Percentiles rank a stretch among this genome's conserved stretches.
phyloP scores from a whole-genome alignment of 2,329 filamentous ascomycete species.

The Cadophora sp. region DNA sequence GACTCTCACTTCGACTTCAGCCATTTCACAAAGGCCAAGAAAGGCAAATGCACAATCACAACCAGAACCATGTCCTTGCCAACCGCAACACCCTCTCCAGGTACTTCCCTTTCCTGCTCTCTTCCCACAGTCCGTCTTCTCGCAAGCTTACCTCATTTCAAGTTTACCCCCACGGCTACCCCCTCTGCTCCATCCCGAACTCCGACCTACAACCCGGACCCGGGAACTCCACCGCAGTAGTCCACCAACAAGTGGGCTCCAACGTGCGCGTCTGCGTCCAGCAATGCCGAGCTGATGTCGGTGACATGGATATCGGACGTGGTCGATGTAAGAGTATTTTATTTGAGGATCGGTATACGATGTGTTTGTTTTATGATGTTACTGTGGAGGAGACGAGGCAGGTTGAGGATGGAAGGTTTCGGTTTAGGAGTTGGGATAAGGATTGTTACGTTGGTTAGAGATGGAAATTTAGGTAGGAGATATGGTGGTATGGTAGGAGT shows the following conservation, averaged over 20 bases:
- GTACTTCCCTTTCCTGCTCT: slow-evolving; percentile 7
- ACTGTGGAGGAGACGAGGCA: slow-evolving; percentile 30
- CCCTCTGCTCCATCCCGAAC: slow-evolving; percentile 29
- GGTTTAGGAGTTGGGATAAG: slow-evolving; percentile 29
- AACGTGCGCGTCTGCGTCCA: slow-evolving; percentile 23
- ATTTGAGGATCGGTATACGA: slow-evolving; percentile 21
- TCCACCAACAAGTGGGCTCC: slow-evolving; percentile 21
- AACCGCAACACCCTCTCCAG: slow-evolving; percentile 14
- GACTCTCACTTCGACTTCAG: background rate
- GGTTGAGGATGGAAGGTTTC: slow-evolving; percentile 1
- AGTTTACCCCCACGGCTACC: slow-evolving; percentile 26
- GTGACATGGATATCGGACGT: background rate
- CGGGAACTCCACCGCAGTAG: slow-evolving; percentile 27
- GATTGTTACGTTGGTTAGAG: slow-evolving; percentile 17
- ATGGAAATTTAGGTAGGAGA: background rate
- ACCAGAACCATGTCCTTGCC: background rate
- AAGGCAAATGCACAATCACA: background rate
- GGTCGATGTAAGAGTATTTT: slow-evolving; percentile 23
- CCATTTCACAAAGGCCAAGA: background rate
- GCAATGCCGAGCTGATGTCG: slow-evolving; percentile 14
- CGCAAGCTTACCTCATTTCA: background rate
- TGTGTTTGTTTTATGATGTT: slow-evolving; percentile 31
- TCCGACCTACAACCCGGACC: slow-evolving; percentile 19
- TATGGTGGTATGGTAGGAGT: background rate
- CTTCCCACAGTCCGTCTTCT: too few relatives aligned